phyloP scores from a whole-genome alignment of 805 yeast genomes.

The Sugiyamaella floridensis region DNA sequence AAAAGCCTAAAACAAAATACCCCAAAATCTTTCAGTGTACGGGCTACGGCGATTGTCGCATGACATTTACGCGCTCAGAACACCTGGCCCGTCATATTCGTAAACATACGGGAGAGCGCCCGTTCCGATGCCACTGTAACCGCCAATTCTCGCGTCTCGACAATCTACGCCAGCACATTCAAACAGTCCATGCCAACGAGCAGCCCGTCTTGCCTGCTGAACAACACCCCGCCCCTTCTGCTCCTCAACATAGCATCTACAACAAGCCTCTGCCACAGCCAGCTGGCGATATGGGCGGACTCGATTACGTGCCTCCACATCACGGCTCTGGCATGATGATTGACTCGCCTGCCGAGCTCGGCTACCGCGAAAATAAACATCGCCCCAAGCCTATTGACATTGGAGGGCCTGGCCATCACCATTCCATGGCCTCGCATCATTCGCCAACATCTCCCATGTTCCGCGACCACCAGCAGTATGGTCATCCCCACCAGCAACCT shows the following conservation, averaged over 20 bases:
- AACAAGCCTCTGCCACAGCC: conserved; percentile 13
- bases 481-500: conserved; percentile 9
- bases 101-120: conserved; percentile 92
- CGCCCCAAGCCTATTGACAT: conserved; percentile 16
- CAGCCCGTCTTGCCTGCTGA: conserved; percentile 25
- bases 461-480: neutral
- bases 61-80: conserved; percentile 87
- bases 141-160: conserved; percentile 78
- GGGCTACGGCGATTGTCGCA: conserved; percentile 77
- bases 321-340: conserved; percentile 7
- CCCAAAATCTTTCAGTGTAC: conserved; percentile 67
- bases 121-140: conserved; percentile 75
- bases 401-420: conserved; percentile 2
- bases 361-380: conserved; percentile 5
- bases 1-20: conserved; percentile 26
- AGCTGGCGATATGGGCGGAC: neutral
- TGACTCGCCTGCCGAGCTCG: conserved; percentile 1
- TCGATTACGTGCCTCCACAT: neutral
- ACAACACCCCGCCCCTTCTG: conserved; percentile 11
- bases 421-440: neutral
- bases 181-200: conserved; percentile 66
- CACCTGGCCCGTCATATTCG: conserved; percentile 88
- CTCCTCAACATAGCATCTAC: conserved; percentile 10
- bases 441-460: conserved; percentile 18
- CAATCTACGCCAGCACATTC: conserved; percentile 84